phyloP scores from a whole-genome alignment of 2,329 filamentous ascomycete genomes.

The Xylariales sp. region DNA sequence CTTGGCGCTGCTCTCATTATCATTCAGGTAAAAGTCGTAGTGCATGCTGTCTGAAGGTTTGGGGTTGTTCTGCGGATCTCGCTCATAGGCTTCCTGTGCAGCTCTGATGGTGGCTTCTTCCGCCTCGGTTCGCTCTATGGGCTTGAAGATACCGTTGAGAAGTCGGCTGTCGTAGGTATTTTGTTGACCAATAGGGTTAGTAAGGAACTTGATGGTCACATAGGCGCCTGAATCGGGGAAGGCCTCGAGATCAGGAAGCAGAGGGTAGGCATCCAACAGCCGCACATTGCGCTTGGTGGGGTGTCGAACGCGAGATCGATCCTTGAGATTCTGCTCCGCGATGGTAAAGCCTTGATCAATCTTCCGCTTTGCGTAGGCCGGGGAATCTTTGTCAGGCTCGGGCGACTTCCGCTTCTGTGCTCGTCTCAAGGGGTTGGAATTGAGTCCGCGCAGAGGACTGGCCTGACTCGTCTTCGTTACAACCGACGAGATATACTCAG shows the following conservation, averaged over 20 bases:
- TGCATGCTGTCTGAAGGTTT: constrained; percentile 56
- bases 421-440: constrained; percentile 34
- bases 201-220: constrained; percentile 64
- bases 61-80: constrained; percentile 51
- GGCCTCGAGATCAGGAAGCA: constrained; percentile 63
- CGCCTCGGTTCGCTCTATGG: constrained; percentile 50
- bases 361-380: constrained; percentile 63
- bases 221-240: constrained; percentile 68
- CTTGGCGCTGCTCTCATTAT: constrained; percentile 39
- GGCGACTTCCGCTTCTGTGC: constrained; percentile 49
- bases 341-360: constrained; percentile 59
- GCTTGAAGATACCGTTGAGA: constrained; percentile 56
- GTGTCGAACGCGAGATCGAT: constrained; percentile 50
- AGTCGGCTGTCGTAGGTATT: constrained; percentile 56
- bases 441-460: constrained; percentile 45
- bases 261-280: constrained; percentile 54
- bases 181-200: constrained; percentile 52
- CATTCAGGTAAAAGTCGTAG: constrained; percentile 63
- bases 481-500: constrained; percentile 82
- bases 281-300: constrained; percentile 55
- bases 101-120: constrained; percentile 49
- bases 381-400: constrained; percentile 55
- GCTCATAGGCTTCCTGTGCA: constrained; percentile 49
- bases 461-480: constrained; percentile 45
- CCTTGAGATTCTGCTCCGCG: constrained; percentile 49